These are phyloP conservation scores for Tetragonia tetragonoides DNA, from an alignment of 148 eudicot genomes.

Conservation along the genomic window DNA sequence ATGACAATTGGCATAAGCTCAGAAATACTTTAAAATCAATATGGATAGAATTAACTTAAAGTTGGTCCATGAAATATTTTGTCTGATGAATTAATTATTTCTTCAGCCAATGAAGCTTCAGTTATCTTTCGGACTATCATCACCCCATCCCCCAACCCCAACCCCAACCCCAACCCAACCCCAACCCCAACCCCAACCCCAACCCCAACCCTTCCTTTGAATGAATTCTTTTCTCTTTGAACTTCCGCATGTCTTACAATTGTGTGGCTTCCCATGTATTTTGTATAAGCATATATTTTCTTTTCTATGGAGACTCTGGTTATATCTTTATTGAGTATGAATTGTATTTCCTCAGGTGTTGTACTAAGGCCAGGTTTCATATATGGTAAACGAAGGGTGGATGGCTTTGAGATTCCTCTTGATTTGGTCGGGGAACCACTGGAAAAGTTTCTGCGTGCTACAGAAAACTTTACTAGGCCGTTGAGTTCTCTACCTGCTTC, in stretches of 20 bases:
- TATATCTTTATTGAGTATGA: not conserved
- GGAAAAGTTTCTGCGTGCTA: constrained; percentile 62
- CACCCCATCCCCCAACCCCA: no score
- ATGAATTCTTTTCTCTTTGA: no score
- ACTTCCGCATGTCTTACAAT: no score
- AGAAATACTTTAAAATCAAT: not conserved
- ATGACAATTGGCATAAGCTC: not conserved
- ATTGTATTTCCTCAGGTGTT: constrained; percentile 50
- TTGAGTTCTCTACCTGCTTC: constrained; percentile 80
- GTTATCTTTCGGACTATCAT: no score
- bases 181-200: no score
- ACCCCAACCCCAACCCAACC: no score
- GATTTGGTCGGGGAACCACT: constrained; percentile 82
- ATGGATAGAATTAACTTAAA: not conserved
- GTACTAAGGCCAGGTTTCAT: constrained; percentile 87
- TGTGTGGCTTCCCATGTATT: no score
- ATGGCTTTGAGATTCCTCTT: constrained; percentile 84
- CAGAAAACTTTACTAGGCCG: constrained; percentile 65
- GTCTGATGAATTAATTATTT: no score
- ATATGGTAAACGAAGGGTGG: constrained; percentile 91
- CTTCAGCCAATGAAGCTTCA: no score
- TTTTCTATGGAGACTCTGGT: not conserved
- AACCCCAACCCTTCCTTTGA: no score
- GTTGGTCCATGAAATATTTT: no score
- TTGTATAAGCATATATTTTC: no score